Conservation (phyloP, 2,329 filamentous ascomycete species). For the Ophiocordyceps robertsii region DNA sequence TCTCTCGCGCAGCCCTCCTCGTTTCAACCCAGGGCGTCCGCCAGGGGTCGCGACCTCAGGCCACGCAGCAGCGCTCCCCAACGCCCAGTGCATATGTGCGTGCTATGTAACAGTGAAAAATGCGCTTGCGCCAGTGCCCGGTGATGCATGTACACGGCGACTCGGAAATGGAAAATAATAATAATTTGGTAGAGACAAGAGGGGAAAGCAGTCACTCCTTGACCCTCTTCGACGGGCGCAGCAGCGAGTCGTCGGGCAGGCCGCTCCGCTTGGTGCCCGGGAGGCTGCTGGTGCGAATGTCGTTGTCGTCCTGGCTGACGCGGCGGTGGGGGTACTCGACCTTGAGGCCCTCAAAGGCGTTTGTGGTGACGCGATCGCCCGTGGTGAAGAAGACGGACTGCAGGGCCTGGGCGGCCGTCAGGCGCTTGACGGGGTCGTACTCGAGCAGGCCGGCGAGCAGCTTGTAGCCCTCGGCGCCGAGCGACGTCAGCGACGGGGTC, state of each 20-base stretch:
- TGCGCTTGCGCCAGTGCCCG: too few relatives aligned
- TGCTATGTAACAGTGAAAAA: too few relatives aligned
- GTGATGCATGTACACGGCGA: too few relatives aligned
- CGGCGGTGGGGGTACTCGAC: conserved; percentile 80
- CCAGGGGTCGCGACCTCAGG: too few relatives aligned
- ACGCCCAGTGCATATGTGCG: too few relatives aligned
- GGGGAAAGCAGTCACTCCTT: conserved; percentile 31
- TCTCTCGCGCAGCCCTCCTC: too few relatives aligned
- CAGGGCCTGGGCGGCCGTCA: conserved; percentile 81
- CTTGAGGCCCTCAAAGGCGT: conserved; percentile 85
- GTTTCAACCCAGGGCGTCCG: too few relatives aligned
- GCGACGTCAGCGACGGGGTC: conserved; percentile 34
- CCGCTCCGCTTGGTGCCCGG: conserved; percentile 86
- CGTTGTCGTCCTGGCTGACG: conserved; percentile 90
- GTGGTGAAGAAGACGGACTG: conserved; percentile 79
- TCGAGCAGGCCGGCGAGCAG: conserved; percentile 73
- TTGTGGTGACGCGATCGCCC: conserved; percentile 58
- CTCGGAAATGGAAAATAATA: too few relatives aligned
- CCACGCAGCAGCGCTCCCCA: too few relatives aligned
- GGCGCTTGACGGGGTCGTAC: conserved; percentile 79
- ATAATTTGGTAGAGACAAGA: too few relatives aligned
- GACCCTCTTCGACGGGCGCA: conserved; percentile 46
- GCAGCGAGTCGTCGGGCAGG: conserved; percentile 65
- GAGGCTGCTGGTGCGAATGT: conserved; percentile 79
- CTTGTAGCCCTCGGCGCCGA: conserved; percentile 67